phyloP scores from a whole-genome alignment of 2,329 filamentous ascomycete species.

The Fusarium humuli region DNA sequence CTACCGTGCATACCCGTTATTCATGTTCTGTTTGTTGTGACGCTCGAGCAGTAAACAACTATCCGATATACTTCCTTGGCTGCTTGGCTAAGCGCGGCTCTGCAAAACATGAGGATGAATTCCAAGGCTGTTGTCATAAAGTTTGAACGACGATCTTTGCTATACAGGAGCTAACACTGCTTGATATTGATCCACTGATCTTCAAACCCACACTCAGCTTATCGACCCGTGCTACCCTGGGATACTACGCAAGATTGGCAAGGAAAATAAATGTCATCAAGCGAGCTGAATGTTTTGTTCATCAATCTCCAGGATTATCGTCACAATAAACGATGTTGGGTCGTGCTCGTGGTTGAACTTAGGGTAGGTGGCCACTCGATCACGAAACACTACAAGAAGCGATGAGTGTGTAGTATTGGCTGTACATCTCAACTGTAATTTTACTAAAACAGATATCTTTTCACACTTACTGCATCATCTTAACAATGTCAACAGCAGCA shows the following conservation, averaged over 20 bases:
- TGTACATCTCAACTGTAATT: background rate
- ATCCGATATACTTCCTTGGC: background rate
- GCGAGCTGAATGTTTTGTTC: background rate
- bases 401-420: background rate
- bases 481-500: background rate
- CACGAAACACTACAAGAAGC: background rate
- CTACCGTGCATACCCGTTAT: background rate
- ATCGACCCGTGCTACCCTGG: background rate
- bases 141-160: background rate
- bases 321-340: background rate
- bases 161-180: background rate
- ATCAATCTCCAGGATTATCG: background rate
- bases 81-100: background rate
- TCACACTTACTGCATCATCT: background rate
- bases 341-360: background rate
- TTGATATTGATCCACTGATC: constrained; percentile 10
- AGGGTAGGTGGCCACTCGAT: background rate
- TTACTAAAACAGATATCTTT: background rate
- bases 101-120: background rate
- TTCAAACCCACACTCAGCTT: constrained; percentile 4
- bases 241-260: background rate
- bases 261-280: background rate
- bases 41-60: background rate
- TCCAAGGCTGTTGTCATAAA: background rate
- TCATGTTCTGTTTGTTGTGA: background rate